These are phyloP conservation scores for Solanum neorickii DNA, from an alignment of 257 asterid species.

Conservation along the genomic window DNA sequence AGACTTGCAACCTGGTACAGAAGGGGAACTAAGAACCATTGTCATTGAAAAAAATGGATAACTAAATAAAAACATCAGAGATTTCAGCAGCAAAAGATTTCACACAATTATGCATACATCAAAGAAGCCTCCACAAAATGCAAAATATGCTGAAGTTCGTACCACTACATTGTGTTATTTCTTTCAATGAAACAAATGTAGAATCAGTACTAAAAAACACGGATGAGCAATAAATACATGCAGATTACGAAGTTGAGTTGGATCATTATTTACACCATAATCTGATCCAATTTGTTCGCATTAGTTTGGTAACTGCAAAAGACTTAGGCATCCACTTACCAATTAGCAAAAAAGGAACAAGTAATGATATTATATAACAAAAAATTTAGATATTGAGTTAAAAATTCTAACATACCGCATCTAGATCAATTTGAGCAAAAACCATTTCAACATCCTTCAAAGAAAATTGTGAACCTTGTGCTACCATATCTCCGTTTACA, in stretches of 20 bases:
- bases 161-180: neutral
- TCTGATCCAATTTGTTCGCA: neutral
- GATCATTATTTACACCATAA: neutral
- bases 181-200: neutral
- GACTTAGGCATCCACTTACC: neutral
- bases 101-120: neutral
- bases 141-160: neutral
- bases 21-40: neutral
- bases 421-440: slow-evolving; percentile 89
- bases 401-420: slow-evolving; percentile 54
- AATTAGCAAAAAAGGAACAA: neutral
- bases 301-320: neutral
- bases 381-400: neutral
- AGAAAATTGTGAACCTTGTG: slow-evolving; percentile 92
- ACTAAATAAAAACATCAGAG: neutral
- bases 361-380: neutral
- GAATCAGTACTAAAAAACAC: neutral
- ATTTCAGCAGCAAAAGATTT: neutral
- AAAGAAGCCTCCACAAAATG: neutral
- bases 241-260: neutral
- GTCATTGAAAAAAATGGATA: neutral
- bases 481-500: slow-evolving; percentile 90
- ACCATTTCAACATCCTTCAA: slow-evolving; percentile 87
- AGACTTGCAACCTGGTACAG: slow-evolving; percentile 75
- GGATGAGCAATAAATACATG: neutral